Evolutionary conservation across 208 protist genomes (phyloP), one percentile per base, ranked within the genome.

Genomic region (Phytomonas serpens): DNA sequence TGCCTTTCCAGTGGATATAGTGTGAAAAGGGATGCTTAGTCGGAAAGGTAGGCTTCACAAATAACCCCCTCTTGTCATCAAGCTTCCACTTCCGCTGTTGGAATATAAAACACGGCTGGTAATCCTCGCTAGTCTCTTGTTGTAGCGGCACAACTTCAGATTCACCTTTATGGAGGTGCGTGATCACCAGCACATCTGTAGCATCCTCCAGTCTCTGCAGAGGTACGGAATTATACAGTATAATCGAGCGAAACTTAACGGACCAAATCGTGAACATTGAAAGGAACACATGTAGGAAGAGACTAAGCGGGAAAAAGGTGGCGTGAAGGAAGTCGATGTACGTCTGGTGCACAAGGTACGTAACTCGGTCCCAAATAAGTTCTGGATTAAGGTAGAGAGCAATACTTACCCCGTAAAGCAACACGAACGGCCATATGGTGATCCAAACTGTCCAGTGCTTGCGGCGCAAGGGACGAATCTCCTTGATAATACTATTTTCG

Each of bases 261-360:
- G 92, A 94, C 89, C 92, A 96, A 34, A 93, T 90, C 27, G 89
- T 96, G 84, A 96, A 94, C 68, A 96, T 84, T 0, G 89, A 90
- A 19, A 96, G 72, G 66, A 96, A 94, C 30, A 77, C 79, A 76
- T 96, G 92, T 4, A 93, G 57, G 68, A 96, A 96, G 30, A 93
- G 32, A 38, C 94, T 76, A 23, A 96, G 30, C 6, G 92, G 92
- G 42, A 86, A 82, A 73, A 80, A 92, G 64, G 90, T 84, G 64
- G 92, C 92, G 76, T 96, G 92, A 68, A 93, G 87, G 72, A 96
- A 96, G 77, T 96, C 89, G 74, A 96, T 94, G 81, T 96, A 94
- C 27, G 82, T 87, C 67, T 90, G 84, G 72, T 96, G 75, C 51
- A 94, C 88, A 38, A 94, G 77, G 73, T 96, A 96, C 38, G 84